A percentile compares a stretch with the other conserved stretches of the same genome.
Evolutionary conservation across 148 eudicot species (phyloP).

Genomic region (Rhododendron mucronatum): DNA sequence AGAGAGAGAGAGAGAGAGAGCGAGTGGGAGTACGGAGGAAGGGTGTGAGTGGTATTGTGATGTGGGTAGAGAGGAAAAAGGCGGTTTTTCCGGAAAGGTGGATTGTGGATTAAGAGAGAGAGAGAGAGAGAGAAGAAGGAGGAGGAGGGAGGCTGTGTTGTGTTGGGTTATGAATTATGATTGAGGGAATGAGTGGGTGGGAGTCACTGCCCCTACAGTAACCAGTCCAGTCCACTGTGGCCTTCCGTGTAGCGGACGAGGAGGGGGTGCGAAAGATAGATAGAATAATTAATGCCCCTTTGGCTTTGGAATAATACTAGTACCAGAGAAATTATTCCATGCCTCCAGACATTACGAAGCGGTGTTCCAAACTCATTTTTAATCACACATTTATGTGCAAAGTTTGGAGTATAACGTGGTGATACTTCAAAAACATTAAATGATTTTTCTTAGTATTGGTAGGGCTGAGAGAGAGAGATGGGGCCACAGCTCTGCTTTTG

Average conservation of each 20-base stretch:
- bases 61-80: slow-evolving; percentile 11
- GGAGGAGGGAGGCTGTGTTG: background rate
- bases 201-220: slow-evolving; percentile 19
- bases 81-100: slow-evolving; percentile 12
- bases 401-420: too few relatives aligned
- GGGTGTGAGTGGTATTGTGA: slow-evolving; percentile 16
- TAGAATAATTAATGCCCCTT: slow-evolving; percentile 14
- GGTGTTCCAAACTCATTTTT: too few relatives aligned
- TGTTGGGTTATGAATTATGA: slow-evolving; percentile 32
- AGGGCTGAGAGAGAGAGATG: too few relatives aligned
- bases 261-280: slow-evolving; percentile 16
- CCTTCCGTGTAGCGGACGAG: slow-evolving; percentile 35
- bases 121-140: background rate
- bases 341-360: rapidly evolving
- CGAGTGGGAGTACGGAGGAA: background rate
- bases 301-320: slow-evolving; percentile 14
- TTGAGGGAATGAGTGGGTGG: slow-evolving; percentile 66
- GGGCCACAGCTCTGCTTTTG: too few relatives aligned
- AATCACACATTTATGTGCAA: too few relatives aligned
- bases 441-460: too few relatives aligned
- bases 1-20: background rate
- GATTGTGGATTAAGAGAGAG: slow-evolving; percentile 8
- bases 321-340: too few relatives aligned
- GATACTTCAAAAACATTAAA: too few relatives aligned
- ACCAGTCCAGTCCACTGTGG: slow-evolving; percentile 4